Conservation (phyloP, 2,329 filamentous ascomycete species). For the Penicillium sp. region DNA sequence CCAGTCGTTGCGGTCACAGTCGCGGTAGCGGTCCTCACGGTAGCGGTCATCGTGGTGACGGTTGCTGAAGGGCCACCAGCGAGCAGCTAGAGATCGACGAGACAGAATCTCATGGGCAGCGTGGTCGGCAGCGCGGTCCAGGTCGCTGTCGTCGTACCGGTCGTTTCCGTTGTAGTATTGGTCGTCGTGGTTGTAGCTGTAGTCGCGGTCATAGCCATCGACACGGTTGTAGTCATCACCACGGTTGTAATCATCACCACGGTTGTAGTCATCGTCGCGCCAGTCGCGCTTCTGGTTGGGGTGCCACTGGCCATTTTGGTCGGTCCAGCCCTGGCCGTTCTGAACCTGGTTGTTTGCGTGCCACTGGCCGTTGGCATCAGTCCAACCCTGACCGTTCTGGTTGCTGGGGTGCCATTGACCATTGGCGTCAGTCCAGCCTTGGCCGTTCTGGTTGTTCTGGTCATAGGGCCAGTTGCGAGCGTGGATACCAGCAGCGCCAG, state of each 20-base stretch:
- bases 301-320: neutral
- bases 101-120: neutral
- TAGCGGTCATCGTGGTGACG: neutral
- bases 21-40: conserved; percentile 2
- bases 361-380: neutral
- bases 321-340: neutral
- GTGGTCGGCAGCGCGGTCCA: conserved; percentile 1
- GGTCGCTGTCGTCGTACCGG: conserved; percentile 6
- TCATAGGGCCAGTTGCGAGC: conserved; percentile 4
- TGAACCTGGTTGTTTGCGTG: neutral
- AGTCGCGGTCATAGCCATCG: conserved; percentile 4
- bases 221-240: conserved; percentile 9
- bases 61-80: conserved; percentile 5
- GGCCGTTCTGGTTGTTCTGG: no score
- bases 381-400: no score
- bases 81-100: neutral
- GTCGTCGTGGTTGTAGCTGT: no score
- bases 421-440: no score
- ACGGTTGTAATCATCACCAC: conserved; percentile 3
- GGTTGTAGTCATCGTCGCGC: conserved; percentile 1
- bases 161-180: no score
- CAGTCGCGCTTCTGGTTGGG: neutral
- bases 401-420: no score
- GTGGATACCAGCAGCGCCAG: neutral
- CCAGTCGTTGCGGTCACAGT: conserved; percentile 2